Base-by-base conservation (phyloP, 345 rosid species). In the Pugionium cornutum region DNA sequence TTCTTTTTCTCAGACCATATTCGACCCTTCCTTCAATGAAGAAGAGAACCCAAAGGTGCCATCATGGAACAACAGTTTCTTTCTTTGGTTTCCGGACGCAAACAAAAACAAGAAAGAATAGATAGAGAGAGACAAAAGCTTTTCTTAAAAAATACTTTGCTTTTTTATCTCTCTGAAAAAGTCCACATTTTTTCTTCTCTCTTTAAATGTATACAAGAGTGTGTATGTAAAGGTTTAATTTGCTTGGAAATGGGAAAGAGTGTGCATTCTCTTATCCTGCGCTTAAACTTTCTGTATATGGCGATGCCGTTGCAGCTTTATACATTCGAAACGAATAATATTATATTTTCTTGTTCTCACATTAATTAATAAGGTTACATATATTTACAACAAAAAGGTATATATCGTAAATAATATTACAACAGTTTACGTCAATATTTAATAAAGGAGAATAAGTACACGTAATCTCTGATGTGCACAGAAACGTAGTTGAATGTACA, bases 301-400 rank as follows among this genome's bases (percentile, higher is more conserved):
- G 85, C 72, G 86, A 82, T 84, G 79, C 74, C 90, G 75, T 91
- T 58, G 95, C 96, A 89, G 95, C 95, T 37, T 37, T 37, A 37
- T 5, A 37, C 41, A 34, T 34, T 34, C 8, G 5, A 37, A 37
- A 37, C 4, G n/a, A 40, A 7, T 1, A 7, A 40, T 36, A 40
- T 40, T 7, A 7, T 40, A 40, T 40, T 40, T 40, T 7, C 2
- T 7, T 40, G 9, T 40, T 40, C 9, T 40, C 5, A 40, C 42
- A 67, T 47, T 66, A 11, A 59, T 58, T 45, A 56, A 72, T 9
- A 9, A 5, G 32, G 4, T 35, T 32, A 7, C 2, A 3, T 3
- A 5, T 34, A 34, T 3, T 37, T 37, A 1, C 4, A 37, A 37
- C 1, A 37, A 1, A 37, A 4, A 37, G 7, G 5, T 37, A 37